These are phyloP conservation scores for Babjeviella inositovora DNA, from an alignment of 805 yeast genomes.

Conservation along the genomic window DNA sequence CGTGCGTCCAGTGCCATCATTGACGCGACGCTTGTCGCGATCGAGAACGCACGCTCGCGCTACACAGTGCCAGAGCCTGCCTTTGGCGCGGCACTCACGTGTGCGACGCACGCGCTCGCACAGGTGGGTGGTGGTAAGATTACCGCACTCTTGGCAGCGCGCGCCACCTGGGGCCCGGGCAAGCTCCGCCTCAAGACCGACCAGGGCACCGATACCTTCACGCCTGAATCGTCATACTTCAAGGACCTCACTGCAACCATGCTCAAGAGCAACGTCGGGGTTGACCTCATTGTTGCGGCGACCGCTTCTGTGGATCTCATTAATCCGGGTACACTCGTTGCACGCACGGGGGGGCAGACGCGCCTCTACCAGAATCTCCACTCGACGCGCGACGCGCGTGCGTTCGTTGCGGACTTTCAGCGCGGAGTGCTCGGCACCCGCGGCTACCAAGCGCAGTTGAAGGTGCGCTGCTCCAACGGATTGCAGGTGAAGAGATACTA, in stretches of 20 bases:
- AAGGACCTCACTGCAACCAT: constrained; percentile 39
- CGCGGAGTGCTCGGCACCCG: constrained; percentile 27
- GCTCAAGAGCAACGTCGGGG: constrained; percentile 43
- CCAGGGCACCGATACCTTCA: constrained; percentile 33
- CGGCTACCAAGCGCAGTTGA: constrained; percentile 74
- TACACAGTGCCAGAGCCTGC: constrained; percentile 43
- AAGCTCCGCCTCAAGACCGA: no score
- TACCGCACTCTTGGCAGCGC: constrained; percentile 41
- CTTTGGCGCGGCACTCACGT: constrained; percentile 64
- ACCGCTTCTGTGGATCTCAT: constrained; percentile 55
- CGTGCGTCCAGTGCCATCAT: constrained; percentile 45
- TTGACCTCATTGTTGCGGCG: constrained; percentile 63
- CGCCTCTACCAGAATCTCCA: constrained; percentile 53
- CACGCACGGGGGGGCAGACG: constrained; percentile 59
- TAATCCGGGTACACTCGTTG: constrained; percentile 49
- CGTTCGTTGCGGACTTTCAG: constrained; percentile 44
- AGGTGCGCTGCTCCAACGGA: constrained; percentile 79
- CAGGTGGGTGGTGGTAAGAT: constrained; percentile 76
- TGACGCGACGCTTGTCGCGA: constrained; percentile 46
- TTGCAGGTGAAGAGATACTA: constrained; percentile 66
- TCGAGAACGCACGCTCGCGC: constrained; percentile 27
- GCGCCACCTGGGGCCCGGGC: constrained; percentile 81
- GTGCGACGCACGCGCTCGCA: constrained; percentile 46
- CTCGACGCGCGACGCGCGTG: constrained; percentile 52
- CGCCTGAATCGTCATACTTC: constrained; percentile 49